Base-by-base conservation (phyloP, 345 rosid species). In the Gossypium stocksii region DNA sequence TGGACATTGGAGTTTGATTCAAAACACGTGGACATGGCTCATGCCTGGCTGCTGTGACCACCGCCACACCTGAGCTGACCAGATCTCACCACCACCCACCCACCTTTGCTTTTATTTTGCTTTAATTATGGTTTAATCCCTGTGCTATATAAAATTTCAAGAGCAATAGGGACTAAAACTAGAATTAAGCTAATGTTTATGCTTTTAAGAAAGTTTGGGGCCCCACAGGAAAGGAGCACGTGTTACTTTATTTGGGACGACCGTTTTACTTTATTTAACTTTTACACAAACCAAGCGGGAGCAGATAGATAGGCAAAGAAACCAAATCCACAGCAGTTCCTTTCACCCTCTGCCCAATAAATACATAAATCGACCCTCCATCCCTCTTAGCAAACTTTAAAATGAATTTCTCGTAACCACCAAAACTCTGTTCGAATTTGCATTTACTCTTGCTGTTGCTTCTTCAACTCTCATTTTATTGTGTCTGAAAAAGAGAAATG, bases 401-500 rank as follows among this genome's bases (percentile, higher is more conserved):
- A 9, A 14, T 66, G 53, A 45, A 66, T 6, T 45, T 12, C 70
- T 49, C 44, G 44, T 44, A 12, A 66, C 12, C 12, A 1, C n/a
- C 12, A 29, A 14, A 63, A 16, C 17, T 9, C 13, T 14, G 22
- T 8, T 34, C 2, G 2, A 19, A 20, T 66, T 48, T 20, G 70
- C 14, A 49, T 16, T 16, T 4, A 3, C 9, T 48, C 3, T 53
- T 16, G 7, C 7, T 15, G 9, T 23, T 60, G 22, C 17, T 60
- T 60, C 38, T 25, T 3, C 5, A 14, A 25, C 16, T 3, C 16
- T 34, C 41, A 34, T 41, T 11, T 62, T n/a, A 8, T 27, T 62
- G 22, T 34, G 4, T 46, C 25, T 67, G 38, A 61, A 62, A 76
- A 34, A 34, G 7, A 87, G 13, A 57, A 54, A 54, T 94, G 98